These are phyloP conservation scores for Anacardium occidentale DNA, from an alignment of 345 rosid species.

Conservation along the genomic window DNA sequence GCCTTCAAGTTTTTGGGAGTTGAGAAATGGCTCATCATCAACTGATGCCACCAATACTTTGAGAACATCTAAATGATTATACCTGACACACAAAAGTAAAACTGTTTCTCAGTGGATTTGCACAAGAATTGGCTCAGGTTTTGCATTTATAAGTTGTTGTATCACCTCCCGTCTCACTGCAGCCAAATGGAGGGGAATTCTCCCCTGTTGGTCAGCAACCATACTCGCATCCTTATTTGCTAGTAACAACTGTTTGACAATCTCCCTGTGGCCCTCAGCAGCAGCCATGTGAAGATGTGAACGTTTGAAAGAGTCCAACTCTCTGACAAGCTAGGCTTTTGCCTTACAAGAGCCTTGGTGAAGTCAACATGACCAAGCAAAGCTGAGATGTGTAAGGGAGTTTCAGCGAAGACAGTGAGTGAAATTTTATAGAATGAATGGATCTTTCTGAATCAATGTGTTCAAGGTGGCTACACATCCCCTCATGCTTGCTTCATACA, in stretches of 20 bases:
- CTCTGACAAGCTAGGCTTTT: constrained; percentile 17
- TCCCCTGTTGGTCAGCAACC: constrained; percentile 22
- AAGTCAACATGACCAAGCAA: constrained; percentile 27
- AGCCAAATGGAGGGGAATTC: constrained; percentile 31
- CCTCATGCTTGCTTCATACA: no score
- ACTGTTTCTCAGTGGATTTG: background rate
- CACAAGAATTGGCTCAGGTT: no score
- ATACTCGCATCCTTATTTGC: background rate
- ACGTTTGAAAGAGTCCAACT: constrained; percentile 19
- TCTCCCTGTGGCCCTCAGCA: constrained; percentile 18
- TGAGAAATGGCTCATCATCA: constrained; percentile 15
- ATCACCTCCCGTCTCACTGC: constrained; percentile 24
- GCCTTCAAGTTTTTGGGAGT: constrained; percentile 23
- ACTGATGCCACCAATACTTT: constrained; percentile 18
- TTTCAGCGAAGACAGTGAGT: constrained; percentile 4
- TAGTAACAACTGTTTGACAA: constrained; percentile 21
- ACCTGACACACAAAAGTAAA: constrained; percentile 25
- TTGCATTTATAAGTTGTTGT: background rate
- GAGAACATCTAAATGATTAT: constrained; percentile 26
- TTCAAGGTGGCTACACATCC: no score
- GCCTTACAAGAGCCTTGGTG: constrained; percentile 10
- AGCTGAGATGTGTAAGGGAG: constrained; percentile 25
- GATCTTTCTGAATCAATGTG: constrained; percentile 16
- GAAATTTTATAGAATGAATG: constrained; percentile 19
- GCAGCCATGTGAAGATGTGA: constrained; percentile 31